Percentiles rank a stretch among this genome's conserved stretches.
Conservation (phyloP, 2,329 filamentous ascomycete species). For the Pseudogymnoascus sp. region DNA sequence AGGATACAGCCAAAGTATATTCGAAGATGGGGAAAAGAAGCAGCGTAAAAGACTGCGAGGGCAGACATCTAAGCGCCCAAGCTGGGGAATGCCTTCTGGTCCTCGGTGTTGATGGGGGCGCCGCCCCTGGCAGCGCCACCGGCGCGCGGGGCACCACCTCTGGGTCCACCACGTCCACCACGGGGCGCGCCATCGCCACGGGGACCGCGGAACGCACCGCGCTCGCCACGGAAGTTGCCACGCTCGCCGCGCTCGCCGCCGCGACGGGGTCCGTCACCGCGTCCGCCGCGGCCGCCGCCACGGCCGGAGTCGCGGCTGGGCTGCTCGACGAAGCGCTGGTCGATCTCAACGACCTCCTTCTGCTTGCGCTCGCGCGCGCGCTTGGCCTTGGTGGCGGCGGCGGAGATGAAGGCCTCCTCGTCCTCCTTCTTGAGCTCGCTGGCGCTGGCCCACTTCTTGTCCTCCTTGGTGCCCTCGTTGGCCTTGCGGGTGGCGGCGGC, state of each 20-base stretch:
- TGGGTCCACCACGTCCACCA: conserved; percentile 37
- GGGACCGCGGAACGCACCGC: conserved; percentile 44
- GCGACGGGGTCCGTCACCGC: conserved; percentile 44
- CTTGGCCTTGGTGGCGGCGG: conserved; percentile 65
- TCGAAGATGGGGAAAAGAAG: not conserved
- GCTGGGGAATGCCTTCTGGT: conserved; percentile 45
- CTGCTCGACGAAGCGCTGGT: conserved; percentile 71
- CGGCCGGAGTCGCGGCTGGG: conserved; percentile 31
- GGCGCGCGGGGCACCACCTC: conserved; percentile 31
- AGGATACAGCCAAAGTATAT: too few relatives aligned
- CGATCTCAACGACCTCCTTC: conserved; percentile 84
- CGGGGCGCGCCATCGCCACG: conserved; percentile 40
- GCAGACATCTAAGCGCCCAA: conserved; percentile 31
- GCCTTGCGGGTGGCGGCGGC: conserved; percentile 67
- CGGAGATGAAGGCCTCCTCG: conserved; percentile 70
- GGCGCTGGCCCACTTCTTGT: conserved; percentile 90
- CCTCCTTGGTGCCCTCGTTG: conserved; percentile 80
- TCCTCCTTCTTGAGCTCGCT: conserved; percentile 60
- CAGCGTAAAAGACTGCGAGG: not conserved
- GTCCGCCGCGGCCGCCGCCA: conserved; percentile 46
- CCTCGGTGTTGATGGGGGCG: conserved; percentile 39
- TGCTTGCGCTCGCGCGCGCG: conserved; percentile 85
- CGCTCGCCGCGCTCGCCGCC: conserved; percentile 40
- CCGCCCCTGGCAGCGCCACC: conserved; percentile 29
- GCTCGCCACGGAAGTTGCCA: conserved; percentile 36